Evolutionary conservation across 176 grass and related monocot species (phyloP).

Genomic region (Eremochloa ophiuroides): DNA sequence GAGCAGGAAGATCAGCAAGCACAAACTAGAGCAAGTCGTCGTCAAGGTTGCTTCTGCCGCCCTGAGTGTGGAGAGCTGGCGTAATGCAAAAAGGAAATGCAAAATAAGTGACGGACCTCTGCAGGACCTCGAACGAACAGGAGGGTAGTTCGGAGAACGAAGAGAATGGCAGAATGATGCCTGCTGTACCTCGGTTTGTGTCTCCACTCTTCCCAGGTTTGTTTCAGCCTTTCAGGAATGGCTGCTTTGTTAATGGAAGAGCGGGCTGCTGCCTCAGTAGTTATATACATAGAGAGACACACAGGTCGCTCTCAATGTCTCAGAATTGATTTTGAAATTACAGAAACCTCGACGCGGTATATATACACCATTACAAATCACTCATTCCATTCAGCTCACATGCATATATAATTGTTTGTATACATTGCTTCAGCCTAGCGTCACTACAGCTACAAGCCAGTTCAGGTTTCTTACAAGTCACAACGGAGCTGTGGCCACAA

Average conservation of each 20-base stretch:
- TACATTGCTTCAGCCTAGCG: background rate
- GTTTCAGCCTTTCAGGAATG: too few relatives aligned
- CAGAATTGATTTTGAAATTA: too few relatives aligned
- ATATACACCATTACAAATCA: too few relatives aligned
- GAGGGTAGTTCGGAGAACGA: background rate
- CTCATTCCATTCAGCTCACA: background rate
- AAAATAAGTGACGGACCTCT: background rate
- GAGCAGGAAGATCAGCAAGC: background rate
- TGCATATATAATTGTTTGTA: conserved; percentile 7
- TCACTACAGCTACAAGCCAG: background rate
- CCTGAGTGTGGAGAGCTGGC: background rate
- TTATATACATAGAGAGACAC: too few relatives aligned
- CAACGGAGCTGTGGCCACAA: background rate
- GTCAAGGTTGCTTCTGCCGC: background rate
- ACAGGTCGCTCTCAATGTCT: too few relatives aligned
- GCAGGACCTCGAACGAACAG: background rate
- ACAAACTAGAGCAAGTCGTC: too few relatives aligned
- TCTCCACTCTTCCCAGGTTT: too few relatives aligned
- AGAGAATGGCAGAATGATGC: background rate
- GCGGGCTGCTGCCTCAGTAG: too few relatives aligned
- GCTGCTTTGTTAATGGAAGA: too few relatives aligned
- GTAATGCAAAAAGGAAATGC: background rate
- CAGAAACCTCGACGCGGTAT: too few relatives aligned
- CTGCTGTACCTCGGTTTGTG: too few relatives aligned
- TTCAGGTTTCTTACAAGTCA: conserved; percentile 13